Evolutionary conservation across 441 rosid species (phyloP).

Genomic region (Capsella rubella): DNA sequence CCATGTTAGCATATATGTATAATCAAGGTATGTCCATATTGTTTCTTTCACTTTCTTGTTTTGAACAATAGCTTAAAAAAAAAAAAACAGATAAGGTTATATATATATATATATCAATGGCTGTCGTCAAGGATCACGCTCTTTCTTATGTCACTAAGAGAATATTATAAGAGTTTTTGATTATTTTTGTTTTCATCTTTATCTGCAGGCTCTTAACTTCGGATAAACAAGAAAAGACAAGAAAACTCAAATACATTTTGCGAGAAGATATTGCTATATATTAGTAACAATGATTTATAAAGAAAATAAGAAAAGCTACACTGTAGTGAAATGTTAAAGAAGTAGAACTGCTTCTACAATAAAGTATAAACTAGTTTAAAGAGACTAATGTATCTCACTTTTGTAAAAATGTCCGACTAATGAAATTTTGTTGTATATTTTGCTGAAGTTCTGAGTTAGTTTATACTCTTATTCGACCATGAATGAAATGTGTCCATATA

Average conservation of each 20-base stretch:
- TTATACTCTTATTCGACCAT: not conserved
- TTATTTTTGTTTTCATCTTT: slow-evolving; percentile 10
- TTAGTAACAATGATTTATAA: not conserved
- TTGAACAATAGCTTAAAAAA: no score
- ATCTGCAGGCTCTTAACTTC: not conserved
- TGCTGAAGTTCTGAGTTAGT: not conserved
- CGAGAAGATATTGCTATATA: not conserved
- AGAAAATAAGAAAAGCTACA: not conserved
- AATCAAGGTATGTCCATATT: slow-evolving; percentile 22
- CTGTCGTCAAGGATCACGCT: slow-evolving; percentile 13
- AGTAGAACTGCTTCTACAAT: not conserved
- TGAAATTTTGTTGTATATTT: not conserved
- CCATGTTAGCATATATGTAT: not conserved
- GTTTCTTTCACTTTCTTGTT: not conserved
- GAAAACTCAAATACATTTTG: not conserved
- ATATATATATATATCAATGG: not conserved
- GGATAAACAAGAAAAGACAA: slow-evolving; percentile 6
- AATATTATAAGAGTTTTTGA: not conserved
- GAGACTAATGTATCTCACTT: not conserved
- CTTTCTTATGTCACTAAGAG: not conserved
- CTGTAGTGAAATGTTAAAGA: not conserved
- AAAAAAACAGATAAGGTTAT: slow-evolving; percentile 4
- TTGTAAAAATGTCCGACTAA: slow-evolving; percentile 17
- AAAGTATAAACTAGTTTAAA: not conserved
- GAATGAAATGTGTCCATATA: not conserved